phyloP scores from a whole-genome alignment of 768 basidiomycete species.

The Sarcodon aspratus region DNA sequence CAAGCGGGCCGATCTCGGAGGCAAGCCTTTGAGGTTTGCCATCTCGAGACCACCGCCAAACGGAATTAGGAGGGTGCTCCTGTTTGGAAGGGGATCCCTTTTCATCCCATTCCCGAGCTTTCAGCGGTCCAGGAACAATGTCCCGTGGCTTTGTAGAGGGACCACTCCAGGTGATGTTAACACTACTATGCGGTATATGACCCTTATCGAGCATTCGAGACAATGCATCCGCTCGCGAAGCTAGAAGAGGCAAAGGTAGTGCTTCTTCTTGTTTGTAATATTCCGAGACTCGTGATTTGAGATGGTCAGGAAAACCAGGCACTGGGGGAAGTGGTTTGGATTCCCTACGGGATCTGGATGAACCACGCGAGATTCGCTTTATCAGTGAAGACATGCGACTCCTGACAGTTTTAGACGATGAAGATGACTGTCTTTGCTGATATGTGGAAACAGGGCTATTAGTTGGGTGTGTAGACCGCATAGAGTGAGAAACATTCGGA shows the following conservation, averaged over 20 bases:
- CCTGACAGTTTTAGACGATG: slow-evolving; percentile 26
- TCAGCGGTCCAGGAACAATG: not conserved
- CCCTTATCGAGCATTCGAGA: slow-evolving; percentile 41
- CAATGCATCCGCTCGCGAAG: slow-evolving; percentile 36
- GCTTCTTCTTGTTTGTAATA: slow-evolving; percentile 33
- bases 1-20: no score
- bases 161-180: slow-evolving; percentile 7
- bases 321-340: slow-evolving; percentile 50
- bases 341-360: slow-evolving; percentile 21
- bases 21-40: slow-evolving; percentile 1
- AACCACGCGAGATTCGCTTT: slow-evolving; percentile 31
- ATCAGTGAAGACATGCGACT: slow-evolving; percentile 41
- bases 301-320: slow-evolving; percentile 36
- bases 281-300: slow-evolving; percentile 29
- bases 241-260: slow-evolving; percentile 40
- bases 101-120: no score
- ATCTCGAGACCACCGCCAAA: slow-evolving; percentile 3
- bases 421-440: slow-evolving; percentile 25
- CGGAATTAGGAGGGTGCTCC: slow-evolving; percentile 2
- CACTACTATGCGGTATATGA: slow-evolving; percentile 35
- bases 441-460: slow-evolving; percentile 1
- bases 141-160: not conserved
- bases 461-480: not conserved
- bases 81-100: no score
- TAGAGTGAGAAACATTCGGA: not conserved